A percentile compares a stretch with the other conserved stretches of the same genome.
These are phyloP conservation scores for Vitis hybrid DNA, from an alignment of 177 flowering plant genomes.

Conservation along the genomic window DNA sequence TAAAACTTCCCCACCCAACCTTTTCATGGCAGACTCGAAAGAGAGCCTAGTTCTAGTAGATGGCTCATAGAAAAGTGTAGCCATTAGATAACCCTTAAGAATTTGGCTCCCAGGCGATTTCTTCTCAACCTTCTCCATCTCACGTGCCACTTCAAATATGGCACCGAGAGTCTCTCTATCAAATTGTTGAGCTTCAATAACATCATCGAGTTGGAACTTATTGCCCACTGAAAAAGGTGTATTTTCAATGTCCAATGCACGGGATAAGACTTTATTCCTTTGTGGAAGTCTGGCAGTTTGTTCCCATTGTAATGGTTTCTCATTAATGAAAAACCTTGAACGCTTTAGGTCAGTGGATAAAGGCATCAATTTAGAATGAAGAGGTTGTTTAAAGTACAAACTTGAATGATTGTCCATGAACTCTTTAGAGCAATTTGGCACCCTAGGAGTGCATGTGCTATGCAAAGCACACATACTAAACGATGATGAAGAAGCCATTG, in stretches of 20 bases:
- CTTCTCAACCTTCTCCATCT: slow-evolving; percentile 89
- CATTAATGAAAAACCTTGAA: slow-evolving; percentile 12
- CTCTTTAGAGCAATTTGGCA: slow-evolving; percentile 1
- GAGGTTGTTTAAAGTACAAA: slow-evolving; percentile 5
- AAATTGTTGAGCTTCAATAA: slow-evolving; percentile 95
- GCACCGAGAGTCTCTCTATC: slow-evolving; percentile 75
- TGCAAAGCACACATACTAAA: slow-evolving; percentile 11
- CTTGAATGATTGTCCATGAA: slow-evolving; percentile 5
- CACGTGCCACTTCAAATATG: slow-evolving; percentile 83
- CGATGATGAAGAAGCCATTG: slow-evolving; percentile 25
- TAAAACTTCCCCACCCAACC: slow-evolving; percentile 95
- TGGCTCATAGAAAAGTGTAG: slow-evolving; percentile 96
- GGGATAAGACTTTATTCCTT: slow-evolving; percentile 27
- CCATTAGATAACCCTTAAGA: slow-evolving; percentile 89
- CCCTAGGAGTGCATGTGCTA: neutral
- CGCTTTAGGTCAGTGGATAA: slow-evolving; percentile 5
- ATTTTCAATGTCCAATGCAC: slow-evolving; percentile 35
- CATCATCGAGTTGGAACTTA: slow-evolving; percentile 86
- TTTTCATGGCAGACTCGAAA: slow-evolving; percentile 97
- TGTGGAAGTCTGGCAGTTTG: slow-evolving; percentile 5
- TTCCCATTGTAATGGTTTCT: slow-evolving; percentile 16
- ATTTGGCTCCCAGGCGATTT: slow-evolving; percentile 65
- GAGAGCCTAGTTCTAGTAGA: slow-evolving; percentile 96
- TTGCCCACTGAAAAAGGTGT: slow-evolving; percentile 39
- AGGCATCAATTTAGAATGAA: slow-evolving; percentile 18